Evolutionary conservation across 2,329 filamentous ascomycete species (phyloP), one percentile per base, ranked within the genome.

Genomic region (Botryotinia convoluta): DNA sequence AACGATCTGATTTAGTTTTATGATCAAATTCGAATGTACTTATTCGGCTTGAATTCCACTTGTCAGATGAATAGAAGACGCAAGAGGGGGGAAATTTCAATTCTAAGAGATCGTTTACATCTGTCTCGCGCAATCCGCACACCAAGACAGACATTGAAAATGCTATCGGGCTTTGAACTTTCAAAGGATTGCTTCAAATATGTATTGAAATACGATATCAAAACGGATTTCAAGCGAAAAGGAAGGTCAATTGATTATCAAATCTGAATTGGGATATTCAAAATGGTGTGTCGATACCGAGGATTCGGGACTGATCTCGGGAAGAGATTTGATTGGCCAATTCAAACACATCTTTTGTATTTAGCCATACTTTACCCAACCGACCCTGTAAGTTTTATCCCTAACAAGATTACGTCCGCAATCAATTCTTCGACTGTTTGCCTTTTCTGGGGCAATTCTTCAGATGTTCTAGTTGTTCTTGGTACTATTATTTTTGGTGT

Each of bases 341-440:
- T 39, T n/a, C 35, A 62, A 18, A 57, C 22, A 16, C 22, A 62
- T 62, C 14, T 62, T 22, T 37, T 16, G 12, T 8, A 12, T 54
- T 54, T 68, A 54, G 22, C 64, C 64, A 37, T 32, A 32, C 9
- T 71, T 29, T 73, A 74, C 54, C 59, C 67, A 68, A 57, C 64
- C 64, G 64, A 54, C 64, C 64, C 64, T 68, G 45, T 68, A 44
- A 63, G 39, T 39, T 39, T 22, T 44, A 29, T 44, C 14, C 37
- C 26, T 42, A 44, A 29, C 37, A 29, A 37, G 61, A 42, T 62
- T 62, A 39, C 60, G 35, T n/a, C 44, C 63, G 32, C 44, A 37
- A 51, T 48, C 44, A 37, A 29, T 51, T 37, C 44, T 51, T 51
- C 22, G 2, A 51, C 20, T 67, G 22, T 14, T 44, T 26, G 37